Percentiles rank a stretch among this genome's conserved stretches.
These are phyloP conservation scores for Solanum piurae DNA, from an alignment of 257 asterid genomes.

Conservation along the genomic window DNA sequence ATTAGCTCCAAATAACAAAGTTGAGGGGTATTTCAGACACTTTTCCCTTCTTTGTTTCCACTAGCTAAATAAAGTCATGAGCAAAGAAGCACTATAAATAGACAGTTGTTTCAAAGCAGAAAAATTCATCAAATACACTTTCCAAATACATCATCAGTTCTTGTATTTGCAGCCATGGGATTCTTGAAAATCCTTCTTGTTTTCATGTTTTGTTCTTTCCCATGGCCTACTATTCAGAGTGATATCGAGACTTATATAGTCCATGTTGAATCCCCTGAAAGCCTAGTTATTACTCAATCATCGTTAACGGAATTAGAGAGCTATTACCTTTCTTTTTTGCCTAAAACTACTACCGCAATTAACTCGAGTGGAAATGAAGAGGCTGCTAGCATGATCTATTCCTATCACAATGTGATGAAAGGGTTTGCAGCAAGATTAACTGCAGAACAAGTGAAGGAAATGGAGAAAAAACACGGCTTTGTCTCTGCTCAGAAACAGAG, in stretches of 20 bases:
- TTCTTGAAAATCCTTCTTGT: neutral
- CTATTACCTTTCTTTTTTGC: conserved; percentile 33
- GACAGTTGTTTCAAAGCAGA: neutral
- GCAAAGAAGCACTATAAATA: neutral
- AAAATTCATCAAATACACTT: neutral
- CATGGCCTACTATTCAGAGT: neutral
- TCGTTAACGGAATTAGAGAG: conserved; percentile 3
- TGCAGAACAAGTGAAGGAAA: conserved; percentile 11
- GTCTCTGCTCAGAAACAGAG: conserved; percentile 21
- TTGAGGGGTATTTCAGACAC: no score
- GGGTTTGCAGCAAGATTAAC: conserved; percentile 47
- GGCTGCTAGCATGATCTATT: conserved; percentile 2
- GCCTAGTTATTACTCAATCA: neutral
- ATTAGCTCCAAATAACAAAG: no score
- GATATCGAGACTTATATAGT: conserved; percentile 26
- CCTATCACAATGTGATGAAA: conserved; percentile 25
- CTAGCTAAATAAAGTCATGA: neutral
- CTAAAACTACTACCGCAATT: neutral
- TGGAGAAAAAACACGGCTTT: conserved; percentile 20
- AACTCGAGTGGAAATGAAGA: neutral
- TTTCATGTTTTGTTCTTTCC: neutral
- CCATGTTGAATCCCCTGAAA: conserved; percentile 16
- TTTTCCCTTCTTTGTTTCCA: no score
- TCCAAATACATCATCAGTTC: neutral
- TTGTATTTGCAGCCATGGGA: neutral